A percentile compares a stretch with the other conserved stretches of the same genome.
Evolutionary conservation across 2,329 filamentous ascomycete genomes (phyloP).

Genomic region (Sporothrix protearum): DNA sequence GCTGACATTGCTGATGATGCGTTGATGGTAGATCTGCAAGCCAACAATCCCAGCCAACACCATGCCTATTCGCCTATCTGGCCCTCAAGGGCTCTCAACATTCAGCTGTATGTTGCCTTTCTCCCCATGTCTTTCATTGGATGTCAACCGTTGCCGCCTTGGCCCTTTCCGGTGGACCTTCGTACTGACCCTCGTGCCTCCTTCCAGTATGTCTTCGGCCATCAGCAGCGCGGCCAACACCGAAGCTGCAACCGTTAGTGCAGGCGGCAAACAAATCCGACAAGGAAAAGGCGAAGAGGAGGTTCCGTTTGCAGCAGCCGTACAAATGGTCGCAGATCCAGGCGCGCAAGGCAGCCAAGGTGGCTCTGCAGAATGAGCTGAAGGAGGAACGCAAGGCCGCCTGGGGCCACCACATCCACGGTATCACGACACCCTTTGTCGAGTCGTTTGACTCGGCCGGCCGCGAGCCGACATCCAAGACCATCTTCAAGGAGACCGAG

Average conservation of each 20-base stretch:
- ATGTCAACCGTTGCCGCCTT: neutral
- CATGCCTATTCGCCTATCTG: slow-evolving; percentile 67
- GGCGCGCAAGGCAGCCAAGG: slow-evolving; percentile 78
- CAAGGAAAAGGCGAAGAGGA: slow-evolving; percentile 63
- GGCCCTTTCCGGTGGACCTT: neutral
- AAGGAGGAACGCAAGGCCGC: slow-evolving; percentile 59
- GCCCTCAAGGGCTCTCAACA: slow-evolving; percentile 56
- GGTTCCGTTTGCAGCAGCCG: slow-evolving; percentile 69
- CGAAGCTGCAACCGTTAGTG: slow-evolving; percentile 55
- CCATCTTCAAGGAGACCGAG: slow-evolving; percentile 6
- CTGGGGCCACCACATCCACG: slow-evolving; percentile 75
- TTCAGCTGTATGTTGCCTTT: slow-evolving; percentile 56
- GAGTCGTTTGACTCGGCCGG: slow-evolving; percentile 71
- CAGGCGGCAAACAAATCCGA: slow-evolving; percentile 62
- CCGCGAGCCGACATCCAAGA: slow-evolving; percentile 41
- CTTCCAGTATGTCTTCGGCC: slow-evolving; percentile 59
- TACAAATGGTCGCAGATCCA: slow-evolving; percentile 77
- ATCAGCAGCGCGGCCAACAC: slow-evolving; percentile 42
- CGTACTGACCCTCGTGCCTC: neutral
- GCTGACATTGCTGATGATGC: slow-evolving; percentile 1
- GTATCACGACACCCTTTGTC: slow-evolving; percentile 75
- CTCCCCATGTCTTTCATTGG: slow-evolving; percentile 29
- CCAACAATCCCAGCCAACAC: slow-evolving; percentile 28
- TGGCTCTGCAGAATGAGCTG: slow-evolving; percentile 70
- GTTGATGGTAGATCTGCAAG: neutral